Percentiles rank a stretch among this genome's conserved stretches.
phyloP scores from a whole-genome alignment of 1,284 basidiomycete genomes.

The Malassezia furfur region DNA sequence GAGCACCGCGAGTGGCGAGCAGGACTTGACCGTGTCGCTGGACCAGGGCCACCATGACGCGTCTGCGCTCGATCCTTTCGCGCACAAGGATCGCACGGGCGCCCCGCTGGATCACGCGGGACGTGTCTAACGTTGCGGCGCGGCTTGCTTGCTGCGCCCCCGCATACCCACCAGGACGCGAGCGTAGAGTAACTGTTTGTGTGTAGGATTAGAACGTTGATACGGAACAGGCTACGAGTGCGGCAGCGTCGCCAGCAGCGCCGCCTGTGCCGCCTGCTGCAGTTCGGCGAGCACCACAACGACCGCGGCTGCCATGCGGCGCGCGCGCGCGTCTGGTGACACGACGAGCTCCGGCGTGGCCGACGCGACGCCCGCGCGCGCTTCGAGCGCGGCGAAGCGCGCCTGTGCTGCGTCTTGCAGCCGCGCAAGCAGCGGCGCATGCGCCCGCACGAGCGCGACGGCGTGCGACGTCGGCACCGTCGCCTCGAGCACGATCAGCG shows the following conservation, averaged over 20 bases:
- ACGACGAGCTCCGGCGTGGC: not conserved
- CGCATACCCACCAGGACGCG: not conserved
- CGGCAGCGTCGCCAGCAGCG: not conserved
- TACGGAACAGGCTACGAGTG: not conserved
- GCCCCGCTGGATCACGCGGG: conserved; percentile 5
- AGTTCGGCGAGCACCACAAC: conserved; percentile 11
- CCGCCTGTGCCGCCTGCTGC: conserved; percentile 2
- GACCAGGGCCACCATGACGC: conserved; percentile 6
- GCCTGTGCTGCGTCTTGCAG: conserved; percentile 7
- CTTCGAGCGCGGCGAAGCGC: not conserved
- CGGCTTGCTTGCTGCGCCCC: not conserved
- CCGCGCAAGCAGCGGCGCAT: conserved; percentile 5
- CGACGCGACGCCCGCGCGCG: not conserved
- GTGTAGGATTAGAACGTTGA: conserved; percentile 1
- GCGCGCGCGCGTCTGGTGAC: not conserved
- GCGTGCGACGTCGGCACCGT: not conserved
- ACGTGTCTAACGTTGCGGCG: conserved; percentile 2
- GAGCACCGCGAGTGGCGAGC: conserved; percentile 2
- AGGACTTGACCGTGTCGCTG: conserved; percentile 11
- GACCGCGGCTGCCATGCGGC: conserved; percentile 5
- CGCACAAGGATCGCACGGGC: conserved; percentile 3
- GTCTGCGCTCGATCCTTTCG: conserved; percentile 2
- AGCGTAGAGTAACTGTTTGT: not conserved
- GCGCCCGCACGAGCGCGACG: not conserved
- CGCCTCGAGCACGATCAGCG: conserved; percentile 10